These are phyloP conservation scores for Neodidymelliopsis sp. DNA, from an alignment of 2,329 filamentous ascomycete species.

Conservation along the genomic window DNA sequence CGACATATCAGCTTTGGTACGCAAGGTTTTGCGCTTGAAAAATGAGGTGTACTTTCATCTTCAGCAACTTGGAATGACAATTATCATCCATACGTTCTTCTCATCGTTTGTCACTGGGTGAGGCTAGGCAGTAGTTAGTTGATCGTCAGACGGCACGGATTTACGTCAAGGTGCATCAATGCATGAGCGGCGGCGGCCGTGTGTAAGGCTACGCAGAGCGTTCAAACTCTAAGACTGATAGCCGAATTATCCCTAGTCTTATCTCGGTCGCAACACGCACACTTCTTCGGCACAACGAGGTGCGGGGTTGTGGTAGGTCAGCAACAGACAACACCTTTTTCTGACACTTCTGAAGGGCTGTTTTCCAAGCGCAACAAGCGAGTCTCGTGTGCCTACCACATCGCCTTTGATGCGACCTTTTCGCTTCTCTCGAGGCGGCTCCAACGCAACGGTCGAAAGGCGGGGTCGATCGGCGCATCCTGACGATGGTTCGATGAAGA, in stretches of 20 bases:
- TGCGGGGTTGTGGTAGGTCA: conserved; percentile 26
- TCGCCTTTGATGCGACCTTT: background rate
- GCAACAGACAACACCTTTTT: conserved; percentile 12
- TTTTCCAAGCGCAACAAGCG: background rate
- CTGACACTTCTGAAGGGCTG: background rate
- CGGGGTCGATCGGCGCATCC: conserved; percentile 30
- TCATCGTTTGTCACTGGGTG: background rate
- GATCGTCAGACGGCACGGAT: conserved; percentile 3
- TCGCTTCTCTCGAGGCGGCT: conserved; percentile 9
- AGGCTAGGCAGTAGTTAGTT: conserved; percentile 2
- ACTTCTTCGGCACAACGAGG: conserved; percentile 6
- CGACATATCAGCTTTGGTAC: conserved; percentile 2
- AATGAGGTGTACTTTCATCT: background rate
- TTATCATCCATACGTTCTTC: conserved; percentile 5
- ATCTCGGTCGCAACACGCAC: conserved; percentile 4
- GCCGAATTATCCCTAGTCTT: conserved; percentile 11
- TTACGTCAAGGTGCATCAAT: conserved; percentile 17
- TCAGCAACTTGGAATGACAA: conserved; percentile 10
- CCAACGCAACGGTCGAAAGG: conserved; percentile 21
- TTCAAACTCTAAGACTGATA: conserved; percentile 1
- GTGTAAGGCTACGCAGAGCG: conserved; percentile 3
- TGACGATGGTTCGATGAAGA: conserved; percentile 14
- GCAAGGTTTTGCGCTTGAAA: no score
- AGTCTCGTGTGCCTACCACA: background rate
- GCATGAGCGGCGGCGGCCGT: background rate